Base-by-base conservation (phyloP, 805 yeast genomes). In the Lachancea dasiensis region DNA sequence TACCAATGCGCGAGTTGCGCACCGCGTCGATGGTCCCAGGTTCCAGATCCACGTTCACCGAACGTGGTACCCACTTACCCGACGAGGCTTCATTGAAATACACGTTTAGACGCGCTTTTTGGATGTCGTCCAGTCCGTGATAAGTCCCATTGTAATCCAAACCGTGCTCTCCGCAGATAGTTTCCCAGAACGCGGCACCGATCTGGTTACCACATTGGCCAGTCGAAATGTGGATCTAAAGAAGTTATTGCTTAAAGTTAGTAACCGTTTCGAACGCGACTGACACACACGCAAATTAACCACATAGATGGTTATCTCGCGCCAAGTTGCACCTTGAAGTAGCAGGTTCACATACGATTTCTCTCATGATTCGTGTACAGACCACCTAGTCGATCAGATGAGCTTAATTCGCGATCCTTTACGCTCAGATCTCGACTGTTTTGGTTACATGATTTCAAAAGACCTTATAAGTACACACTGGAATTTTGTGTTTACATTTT, bases 131-230 rank as follows among this genome's bases (percentile, higher is more conserved):
- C 8, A 63, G 59, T 20, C 81, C 86, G 43, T 77, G 81, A 61
- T 79, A 82, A 61, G 72, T 77, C 50, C 94, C 94, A 49, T 79
- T 71, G 50, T 70, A 68, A 56, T 81, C 90, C 52, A 84, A 70
- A 34, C 90, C 92, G 54, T 84, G 94, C 61, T 84, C 94, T 44
- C 84, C 85, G 69, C 92, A 84, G 53, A 84, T 84, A 31, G 90
- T 84, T 68, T 85, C 89, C 95, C 95, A 85, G 60, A 85, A 85
- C 43, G 94, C 94, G 49, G 94, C 89, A 69, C 95, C 95, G 52
- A 89, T 86, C 70, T 89, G 97, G 77, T 89, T 89, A 79, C 97
- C 96, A 78, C 97, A 87, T 72, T 89, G 97, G 67, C 97, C 97
- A 41, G 95, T 82, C 43, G 97, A 89, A 65, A 89, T 76, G 68